Evolutionary conservation across 2,329 filamentous ascomycete genomes (phyloP), one percentile per base, ranked within the genome.

Genomic region (Xylaria sp.): DNA sequence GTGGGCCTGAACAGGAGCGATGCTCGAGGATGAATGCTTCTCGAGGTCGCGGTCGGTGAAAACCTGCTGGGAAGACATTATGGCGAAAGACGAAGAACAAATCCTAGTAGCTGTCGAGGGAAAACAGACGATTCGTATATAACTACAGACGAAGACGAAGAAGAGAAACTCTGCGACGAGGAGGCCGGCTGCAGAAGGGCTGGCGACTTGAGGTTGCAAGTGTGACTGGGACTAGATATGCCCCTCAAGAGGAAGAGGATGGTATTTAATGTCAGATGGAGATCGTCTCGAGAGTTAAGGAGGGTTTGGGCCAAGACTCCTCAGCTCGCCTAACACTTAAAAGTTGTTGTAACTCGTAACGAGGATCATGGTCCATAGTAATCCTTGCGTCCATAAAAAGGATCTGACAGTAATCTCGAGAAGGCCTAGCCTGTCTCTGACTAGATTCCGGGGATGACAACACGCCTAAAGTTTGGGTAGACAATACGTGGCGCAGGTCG

Each of bases 41-140:
- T 70, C 68, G 56, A 70, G 38, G 53, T 70, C 68, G 23, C 63
- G 55, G 38, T 69, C 67, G 37, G 57, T 62, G 63, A 64, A 67
- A 41, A 67, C 54, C 23, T 64, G 56, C 41, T 65, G 58, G 44
- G 63, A 64, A 54, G 67, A 44, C 67, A 68, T 68, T 47, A 41
- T 51, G 47, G 33, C 23, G 19, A 37, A 54, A 31, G 17, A 47
- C 15, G 35, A 35, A 27, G 37, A 59, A 27, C 6, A 27, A 40
- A 61, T 54, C 61, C 57, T 31, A 13, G 37, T 60, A 64, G 61
- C 55, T 56, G 54, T 52, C 53, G 40, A 43, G 49, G 38, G 35
- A 29, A 43, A 57, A 49, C 6, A 40, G 23, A 49, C 9, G 47
- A 27, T 48, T 23, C 53, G 44, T 41, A 27, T 51, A n/a, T 41